A percentile compares a stretch with the other conserved stretches of the same genome.
phyloP scores from a whole-genome alignment of 75 land plant genomes.

The Selaginella moellendorffii region DNA sequence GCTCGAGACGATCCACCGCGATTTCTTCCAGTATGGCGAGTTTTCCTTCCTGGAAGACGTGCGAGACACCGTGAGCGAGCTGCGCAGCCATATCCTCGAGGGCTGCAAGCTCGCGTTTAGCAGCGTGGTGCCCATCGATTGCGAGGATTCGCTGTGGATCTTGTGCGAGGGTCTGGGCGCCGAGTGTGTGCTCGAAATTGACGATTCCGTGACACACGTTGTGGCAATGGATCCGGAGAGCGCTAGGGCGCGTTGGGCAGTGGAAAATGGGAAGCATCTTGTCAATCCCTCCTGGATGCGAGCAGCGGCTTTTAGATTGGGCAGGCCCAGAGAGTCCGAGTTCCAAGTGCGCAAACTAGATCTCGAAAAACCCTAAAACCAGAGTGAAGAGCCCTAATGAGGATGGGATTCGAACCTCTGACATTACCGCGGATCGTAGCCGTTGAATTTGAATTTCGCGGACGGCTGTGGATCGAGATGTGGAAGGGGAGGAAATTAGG shows the following conservation, averaged over 20 bases:
- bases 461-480: too few relatives aligned
- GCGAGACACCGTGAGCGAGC: too few relatives aligned
- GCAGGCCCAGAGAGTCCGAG: too few relatives aligned
- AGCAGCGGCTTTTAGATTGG: constrained; percentile 59
- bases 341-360: too few relatives aligned
- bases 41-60: too few relatives aligned
- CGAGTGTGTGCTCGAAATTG: constrained; percentile 35
- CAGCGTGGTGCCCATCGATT: constrained; percentile 38
- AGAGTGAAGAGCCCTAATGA: too few relatives aligned
- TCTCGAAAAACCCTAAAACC: too few relatives aligned
- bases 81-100: constrained; percentile 33
- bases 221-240: constrained; percentile 52
- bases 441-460: too few relatives aligned
- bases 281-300: constrained; percentile 75
- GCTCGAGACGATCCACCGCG: constrained; percentile 44
- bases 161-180: constrained; percentile 69
- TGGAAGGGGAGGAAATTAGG: too few relatives aligned
- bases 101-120: constrained; percentile 60
- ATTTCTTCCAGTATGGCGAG: too few relatives aligned
- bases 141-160: constrained; percentile 44
- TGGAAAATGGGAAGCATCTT: constrained; percentile 40
- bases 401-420: too few relatives aligned
- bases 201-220: constrained; percentile 63
- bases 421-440: too few relatives aligned
- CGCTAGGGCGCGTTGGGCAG: constrained; percentile 70